phyloP scores from a whole-genome alignment of 768 basidiomycete genomes.

The Crepidotus variabilis region DNA sequence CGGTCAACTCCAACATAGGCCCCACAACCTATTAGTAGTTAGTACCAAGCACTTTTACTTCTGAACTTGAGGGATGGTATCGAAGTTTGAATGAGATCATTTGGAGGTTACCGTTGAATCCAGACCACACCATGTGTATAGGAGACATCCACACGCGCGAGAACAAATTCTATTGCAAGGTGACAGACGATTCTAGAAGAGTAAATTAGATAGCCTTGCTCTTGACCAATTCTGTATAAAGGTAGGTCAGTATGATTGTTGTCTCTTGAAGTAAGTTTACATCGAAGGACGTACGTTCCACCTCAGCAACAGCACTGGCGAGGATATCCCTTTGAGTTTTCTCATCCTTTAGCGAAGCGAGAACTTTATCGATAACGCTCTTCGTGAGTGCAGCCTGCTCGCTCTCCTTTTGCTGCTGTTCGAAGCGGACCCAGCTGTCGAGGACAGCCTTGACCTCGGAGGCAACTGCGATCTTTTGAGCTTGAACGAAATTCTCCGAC shows the following conservation, averaged over 20 bases:
- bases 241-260: neutral
- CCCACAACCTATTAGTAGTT: too few species aligned
- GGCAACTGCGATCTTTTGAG: slow-evolving; percentile 84
- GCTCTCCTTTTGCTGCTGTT: slow-evolving; percentile 94
- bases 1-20: too few species aligned
- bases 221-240: slow-evolving; percentile 76
- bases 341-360: slow-evolving; percentile 79
- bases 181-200: neutral
- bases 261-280: neutral
- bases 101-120: too few species aligned
- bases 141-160: neutral
- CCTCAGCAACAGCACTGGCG: slow-evolving; percentile 72
- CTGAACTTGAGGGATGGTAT: too few species aligned
- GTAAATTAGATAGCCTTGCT: slow-evolving; percentile 76
- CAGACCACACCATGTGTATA: too few species aligned
- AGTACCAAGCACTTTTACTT: too few species aligned
- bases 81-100: too few species aligned
- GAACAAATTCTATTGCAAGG: neutral
- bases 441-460: slow-evolving; percentile 91
- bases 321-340: slow-evolving; percentile 88
- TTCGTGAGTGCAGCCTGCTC: slow-evolving; percentile 92
- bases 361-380: slow-evolving; percentile 84
- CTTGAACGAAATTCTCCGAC: slow-evolving; percentile 82
- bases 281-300: slow-evolving; percentile 74
- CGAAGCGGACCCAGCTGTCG: slow-evolving; percentile 97